Percentiles rank a stretch among this genome's conserved stretches.
Evolutionary conservation across 1,284 basidiomycete genomes (phyloP).

Genomic region (Somion occarium): DNA sequence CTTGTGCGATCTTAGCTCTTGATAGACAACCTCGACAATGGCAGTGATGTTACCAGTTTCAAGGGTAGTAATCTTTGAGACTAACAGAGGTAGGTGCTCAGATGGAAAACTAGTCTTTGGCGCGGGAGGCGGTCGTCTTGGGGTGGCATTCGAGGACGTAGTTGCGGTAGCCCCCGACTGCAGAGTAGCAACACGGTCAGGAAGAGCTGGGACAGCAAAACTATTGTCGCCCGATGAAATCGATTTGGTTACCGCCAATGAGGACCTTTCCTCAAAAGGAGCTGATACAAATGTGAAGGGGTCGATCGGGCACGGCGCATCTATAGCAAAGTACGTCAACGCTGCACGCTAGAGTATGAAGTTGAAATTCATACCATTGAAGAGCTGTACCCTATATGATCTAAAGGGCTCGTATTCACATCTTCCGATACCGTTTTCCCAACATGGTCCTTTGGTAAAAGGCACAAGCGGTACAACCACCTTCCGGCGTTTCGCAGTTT

Average conservation of each 20-base stretch:
- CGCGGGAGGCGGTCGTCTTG: slow-evolving; percentile 30
- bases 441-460: slow-evolving; percentile 72
- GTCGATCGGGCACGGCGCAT: slow-evolving; percentile 68
- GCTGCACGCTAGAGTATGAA: neutral
- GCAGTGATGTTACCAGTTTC: slow-evolving; percentile 56
- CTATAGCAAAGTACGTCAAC: slow-evolving; percentile 32
- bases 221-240: slow-evolving; percentile 14
- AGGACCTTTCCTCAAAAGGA: slow-evolving; percentile 30
- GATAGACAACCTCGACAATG: slow-evolving; percentile 68
- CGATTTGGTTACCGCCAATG: slow-evolving; percentile 16
- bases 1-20: slow-evolving; percentile 58
- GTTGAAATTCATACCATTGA: slow-evolving; percentile 58
- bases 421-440: slow-evolving; percentile 60
- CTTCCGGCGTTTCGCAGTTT: slow-evolving; percentile 57
- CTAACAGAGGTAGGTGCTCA: slow-evolving; percentile 49
- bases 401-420: slow-evolving; percentile 63
- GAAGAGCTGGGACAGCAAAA: slow-evolving; percentile 37
- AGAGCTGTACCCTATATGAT: slow-evolving; percentile 65
- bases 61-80: slow-evolving; percentile 51
- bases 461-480: slow-evolving; percentile 72
- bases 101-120: slow-evolving; percentile 69
- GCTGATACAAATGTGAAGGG: slow-evolving; percentile 72
- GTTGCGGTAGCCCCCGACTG: slow-evolving; percentile 5
- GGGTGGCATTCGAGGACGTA: slow-evolving; percentile 12
- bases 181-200: slow-evolving; percentile 21